Evolutionary conservation across 441 rosid genomes (phyloP), one percentile per base, ranked within the genome.

Genomic region (Erysimum pusillum): DNA sequence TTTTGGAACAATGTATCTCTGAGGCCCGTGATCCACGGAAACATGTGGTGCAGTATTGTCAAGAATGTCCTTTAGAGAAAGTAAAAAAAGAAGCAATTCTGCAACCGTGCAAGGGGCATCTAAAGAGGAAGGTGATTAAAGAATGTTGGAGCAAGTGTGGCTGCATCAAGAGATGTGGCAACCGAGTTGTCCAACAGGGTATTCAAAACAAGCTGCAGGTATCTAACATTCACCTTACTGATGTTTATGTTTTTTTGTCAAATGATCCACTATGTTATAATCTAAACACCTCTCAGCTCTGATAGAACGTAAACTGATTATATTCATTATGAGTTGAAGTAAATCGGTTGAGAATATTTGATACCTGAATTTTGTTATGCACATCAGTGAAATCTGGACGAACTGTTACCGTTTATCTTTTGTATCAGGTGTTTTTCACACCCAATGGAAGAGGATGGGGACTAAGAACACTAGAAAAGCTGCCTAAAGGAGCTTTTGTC

Each of bases 81-180:
- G 86, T 84, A 17, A 87, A 82, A 71, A 84, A 83, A 64, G 87
- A 85, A 46, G 85, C 81, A 69, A 75, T 79, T 78, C 18, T 84
- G 67, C 87, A 89, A 74, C 87, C 89, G 10, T 96, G 99, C 85
- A 92, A 92, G 79, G 97, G 99, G 57, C 98, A 96, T 79, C 63
- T 89, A 69, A 83, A 84, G 86, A 92, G 94, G 84, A 89, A 81
- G 71, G 80, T 75, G 64, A 92, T 92, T 61, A 89, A 84, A 81
- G 99, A 96, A 76, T 96, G 99, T 65, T 96, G 98, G 97, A 85
- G 76, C 57, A 93, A 86, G 77, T 96, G 99, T 85, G 93, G 96
- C 49, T 96, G 99, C 76, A 79, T 78, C 75, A 86, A 83, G 75
- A 84, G 61, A 49, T 96, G 99, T 81, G 94, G 97, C 74, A 96